Evolutionary conservation across 768 basidiomycete genomes (phyloP), one percentile per base, ranked within the genome.

Genomic region (Leccinellum albellum): DNA sequence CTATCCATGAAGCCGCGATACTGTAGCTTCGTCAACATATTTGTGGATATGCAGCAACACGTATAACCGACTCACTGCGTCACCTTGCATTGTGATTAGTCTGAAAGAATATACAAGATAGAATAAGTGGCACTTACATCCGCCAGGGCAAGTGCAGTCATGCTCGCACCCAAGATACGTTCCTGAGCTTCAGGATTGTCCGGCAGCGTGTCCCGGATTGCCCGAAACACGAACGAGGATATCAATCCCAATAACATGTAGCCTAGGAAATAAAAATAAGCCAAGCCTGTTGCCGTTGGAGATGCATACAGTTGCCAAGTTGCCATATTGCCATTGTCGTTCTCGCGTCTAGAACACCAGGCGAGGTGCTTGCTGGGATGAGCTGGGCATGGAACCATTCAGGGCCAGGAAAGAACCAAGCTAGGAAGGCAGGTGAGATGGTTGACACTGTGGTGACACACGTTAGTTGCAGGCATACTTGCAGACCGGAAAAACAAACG

Each of bases 371-470:
- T 8, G 73, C 74, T 2, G 87, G 87, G 45, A 88, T 78, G 53
- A 89, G 81, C 59, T 85, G 77, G 63, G 82, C 76, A 64, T 85
- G 81, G 61, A 87, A 89, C 85, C 87, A 87, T 15, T 74, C 72
- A 23, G 86, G 75, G 14, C 88, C 86, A 8, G 85, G 85, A 56
- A 73, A 78, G 46, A 79, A 62, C 80, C 83, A 85, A 24, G 79
- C 76, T 60, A 83, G 65, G 46, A 85, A 45, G 32, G 78, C 77
- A 15, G 83, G 79, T 5, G 76, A 64, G n/a, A 81, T 67, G 12
- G 80, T 84, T 8, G 81, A 80, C 37, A 75, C 84, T 84, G 45
- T 13, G 17, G 4, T 10, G 35, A 28, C 6, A 50, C n/a, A 46
- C n/a, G n/a, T 59, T 14, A 57, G 68, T 63, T 50, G 70, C 71